Conservation (phyloP, 129 eudicot species). For the Apium graveolens region DNA sequence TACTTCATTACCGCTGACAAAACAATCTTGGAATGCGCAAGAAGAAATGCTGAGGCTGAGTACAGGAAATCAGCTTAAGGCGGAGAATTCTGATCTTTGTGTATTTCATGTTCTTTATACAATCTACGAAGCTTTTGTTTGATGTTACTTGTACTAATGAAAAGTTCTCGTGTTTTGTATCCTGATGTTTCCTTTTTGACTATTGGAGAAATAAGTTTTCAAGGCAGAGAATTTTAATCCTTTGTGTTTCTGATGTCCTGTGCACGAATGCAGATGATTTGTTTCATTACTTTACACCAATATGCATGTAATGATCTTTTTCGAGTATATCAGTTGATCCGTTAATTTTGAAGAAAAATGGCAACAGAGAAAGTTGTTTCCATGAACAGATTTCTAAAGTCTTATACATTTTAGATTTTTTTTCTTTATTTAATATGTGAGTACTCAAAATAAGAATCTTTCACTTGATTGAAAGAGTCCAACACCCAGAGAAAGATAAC, state of each 20-base stretch:
- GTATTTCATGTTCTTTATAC: background rate
- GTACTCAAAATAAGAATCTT: background rate
- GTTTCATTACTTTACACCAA: background rate
- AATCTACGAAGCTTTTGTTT: background rate
- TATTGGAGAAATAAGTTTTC: background rate
- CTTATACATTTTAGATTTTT: too few species aligned
- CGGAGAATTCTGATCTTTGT: conserved; percentile 5
- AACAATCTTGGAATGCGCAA: conserved; percentile 81
- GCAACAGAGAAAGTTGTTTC: background rate
- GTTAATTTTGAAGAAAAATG: background rate
- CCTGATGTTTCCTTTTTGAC: background rate
- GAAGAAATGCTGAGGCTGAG: conserved; percentile 48
- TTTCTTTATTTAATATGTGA: too few species aligned
- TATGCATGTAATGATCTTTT: background rate
- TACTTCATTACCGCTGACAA: conserved; percentile 86
- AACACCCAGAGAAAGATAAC: background rate
- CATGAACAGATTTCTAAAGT: background rate
- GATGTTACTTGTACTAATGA: background rate
- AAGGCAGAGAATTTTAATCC: background rate
- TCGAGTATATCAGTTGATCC: background rate
- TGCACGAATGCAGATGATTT: background rate
- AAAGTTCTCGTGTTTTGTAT: background rate
- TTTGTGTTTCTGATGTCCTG: background rate
- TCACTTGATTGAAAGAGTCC: background rate
- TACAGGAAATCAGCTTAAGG: conserved; percentile 35